These are phyloP conservation scores for Eudorina sp. DNA, from an alignment of 139 green algal species.

Conservation along the genomic window DNA sequence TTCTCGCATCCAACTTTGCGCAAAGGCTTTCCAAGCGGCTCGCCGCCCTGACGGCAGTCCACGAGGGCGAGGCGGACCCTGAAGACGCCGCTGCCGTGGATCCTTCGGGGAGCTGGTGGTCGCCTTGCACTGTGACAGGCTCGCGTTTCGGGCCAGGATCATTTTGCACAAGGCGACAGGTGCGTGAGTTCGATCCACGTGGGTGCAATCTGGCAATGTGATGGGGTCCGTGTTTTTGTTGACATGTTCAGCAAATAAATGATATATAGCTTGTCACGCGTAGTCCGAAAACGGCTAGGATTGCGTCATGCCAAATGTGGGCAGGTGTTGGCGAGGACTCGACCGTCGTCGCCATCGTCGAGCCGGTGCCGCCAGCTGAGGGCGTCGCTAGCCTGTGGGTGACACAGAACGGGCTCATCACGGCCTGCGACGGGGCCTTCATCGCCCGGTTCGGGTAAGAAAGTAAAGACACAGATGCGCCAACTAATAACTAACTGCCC, in stretches of 20 bases:
- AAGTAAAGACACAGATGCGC: too few species aligned
- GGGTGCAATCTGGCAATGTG: too few species aligned
- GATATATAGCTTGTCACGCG: neutral
- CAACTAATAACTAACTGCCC: too few species aligned
- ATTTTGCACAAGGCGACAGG: neutral
- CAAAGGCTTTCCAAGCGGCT: neutral
- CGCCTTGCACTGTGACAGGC: neutral
- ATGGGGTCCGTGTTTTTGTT: too few species aligned
- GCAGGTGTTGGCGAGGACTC: slow-evolving; percentile 37
- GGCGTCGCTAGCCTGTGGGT: slow-evolving; percentile 4
- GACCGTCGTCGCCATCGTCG: neutral
- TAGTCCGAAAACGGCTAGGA: too few species aligned
- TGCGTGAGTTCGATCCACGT: too few species aligned
- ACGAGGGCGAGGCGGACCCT: too few species aligned
- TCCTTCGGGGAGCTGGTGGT: neutral
- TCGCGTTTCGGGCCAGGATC: neutral
- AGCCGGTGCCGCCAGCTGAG: neutral
- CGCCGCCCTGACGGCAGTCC: neutral
- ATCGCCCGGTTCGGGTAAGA: neutral
- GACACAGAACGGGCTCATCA: neutral
- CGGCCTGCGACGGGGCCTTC: neutral
- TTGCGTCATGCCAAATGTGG: too few species aligned
- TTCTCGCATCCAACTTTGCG: neutral
- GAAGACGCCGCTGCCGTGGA: neutral
- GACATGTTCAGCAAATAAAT: neutral